Conservation (phyloP, 2,329 filamentous ascomycete genomes). For the Colletotrichum zoysiae region DNA sequence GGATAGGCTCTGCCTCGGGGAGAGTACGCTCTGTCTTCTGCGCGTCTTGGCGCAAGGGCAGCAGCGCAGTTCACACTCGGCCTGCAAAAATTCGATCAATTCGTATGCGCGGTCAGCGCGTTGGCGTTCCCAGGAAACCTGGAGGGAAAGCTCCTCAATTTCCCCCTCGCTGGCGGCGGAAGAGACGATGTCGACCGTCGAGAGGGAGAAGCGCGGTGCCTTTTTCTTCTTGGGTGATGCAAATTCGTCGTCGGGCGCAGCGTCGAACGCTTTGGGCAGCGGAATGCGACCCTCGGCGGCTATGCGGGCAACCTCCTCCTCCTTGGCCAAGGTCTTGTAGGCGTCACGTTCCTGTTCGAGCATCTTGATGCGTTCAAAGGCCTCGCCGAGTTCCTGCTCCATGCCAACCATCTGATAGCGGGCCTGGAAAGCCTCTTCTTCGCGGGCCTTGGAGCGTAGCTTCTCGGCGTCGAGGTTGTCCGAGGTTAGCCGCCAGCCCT, state of each 20-base stretch:
- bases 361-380: conserved; percentile 72
- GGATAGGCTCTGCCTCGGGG: conserved; percentile 54
- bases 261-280: conserved; percentile 65
- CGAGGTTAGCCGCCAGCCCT: conserved; percentile 66
- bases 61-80: conserved; percentile 78
- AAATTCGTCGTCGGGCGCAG: conserved; percentile 68
- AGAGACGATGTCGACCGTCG: conserved; percentile 64
- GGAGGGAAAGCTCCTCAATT: conserved; percentile 66
- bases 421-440: conserved; percentile 77
- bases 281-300: conserved; percentile 79
- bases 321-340: conserved; percentile 77
- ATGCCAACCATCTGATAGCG: conserved; percentile 74
- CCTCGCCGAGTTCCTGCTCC: conserved; percentile 75
- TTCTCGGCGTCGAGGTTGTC: conserved; percentile 73
- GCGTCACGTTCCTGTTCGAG: conserved; percentile 82
- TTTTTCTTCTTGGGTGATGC: conserved; percentile 68
- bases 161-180: conserved; percentile 69
- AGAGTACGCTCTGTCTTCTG: conserved; percentile 49
- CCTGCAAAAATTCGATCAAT: conserved; percentile 80
- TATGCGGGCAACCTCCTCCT: conserved; percentile 79
- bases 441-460: conserved; percentile 69
- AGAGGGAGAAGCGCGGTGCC: conserved; percentile 61
- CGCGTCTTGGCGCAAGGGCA: conserved; percentile 68
- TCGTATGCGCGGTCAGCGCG: conserved; percentile 78
- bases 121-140: conserved; percentile 70